phyloP scores from a whole-genome alignment of 2,329 filamentous ascomycete species.

The Fusarium piperis region DNA sequence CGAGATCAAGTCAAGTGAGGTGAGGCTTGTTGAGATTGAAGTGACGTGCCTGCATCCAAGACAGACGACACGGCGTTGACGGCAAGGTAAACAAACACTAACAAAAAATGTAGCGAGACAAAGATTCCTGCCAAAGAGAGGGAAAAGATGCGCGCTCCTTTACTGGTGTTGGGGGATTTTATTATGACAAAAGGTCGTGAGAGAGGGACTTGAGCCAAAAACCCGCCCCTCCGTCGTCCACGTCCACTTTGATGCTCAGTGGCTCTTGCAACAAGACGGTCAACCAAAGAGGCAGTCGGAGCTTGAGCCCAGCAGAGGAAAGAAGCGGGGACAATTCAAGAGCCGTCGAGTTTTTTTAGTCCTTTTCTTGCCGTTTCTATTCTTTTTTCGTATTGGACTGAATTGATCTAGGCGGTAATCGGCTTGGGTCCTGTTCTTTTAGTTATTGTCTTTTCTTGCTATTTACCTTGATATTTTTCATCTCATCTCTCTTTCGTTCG shows the following conservation, averaged over 20 bases:
- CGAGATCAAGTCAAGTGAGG: slow-evolving; percentile 16
- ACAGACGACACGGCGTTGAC: neutral
- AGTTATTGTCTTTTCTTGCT: slow-evolving; percentile 1
- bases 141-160: slow-evolving; percentile 1
- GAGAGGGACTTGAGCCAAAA: slow-evolving; percentile 21
- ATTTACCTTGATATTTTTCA: slow-evolving; percentile 19
- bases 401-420: slow-evolving; percentile 9
- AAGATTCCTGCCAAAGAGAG: neutral
- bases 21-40: slow-evolving; percentile 19
- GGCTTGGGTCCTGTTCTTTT: slow-evolving; percentile 12
- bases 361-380: neutral
- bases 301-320: slow-evolving; percentile 1
- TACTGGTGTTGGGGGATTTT: slow-evolving; percentile 4
- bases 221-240: slow-evolving; percentile 28
- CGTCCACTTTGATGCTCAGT: slow-evolving; percentile 32
- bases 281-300: slow-evolving; percentile 28
- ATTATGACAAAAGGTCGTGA: slow-evolving; percentile 29
- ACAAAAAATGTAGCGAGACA: neutral
- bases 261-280: slow-evolving; percentile 28
- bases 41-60: slow-evolving; percentile 33
- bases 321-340: slow-evolving; percentile 26
- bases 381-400: neutral
- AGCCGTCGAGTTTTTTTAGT: neutral
- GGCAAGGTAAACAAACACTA: neutral
- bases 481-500: neutral